These are phyloP conservation scores for Mucor mucedo DNA, from an alignment of 371 early-diverging fungal species.

Conservation along the genomic window DNA sequence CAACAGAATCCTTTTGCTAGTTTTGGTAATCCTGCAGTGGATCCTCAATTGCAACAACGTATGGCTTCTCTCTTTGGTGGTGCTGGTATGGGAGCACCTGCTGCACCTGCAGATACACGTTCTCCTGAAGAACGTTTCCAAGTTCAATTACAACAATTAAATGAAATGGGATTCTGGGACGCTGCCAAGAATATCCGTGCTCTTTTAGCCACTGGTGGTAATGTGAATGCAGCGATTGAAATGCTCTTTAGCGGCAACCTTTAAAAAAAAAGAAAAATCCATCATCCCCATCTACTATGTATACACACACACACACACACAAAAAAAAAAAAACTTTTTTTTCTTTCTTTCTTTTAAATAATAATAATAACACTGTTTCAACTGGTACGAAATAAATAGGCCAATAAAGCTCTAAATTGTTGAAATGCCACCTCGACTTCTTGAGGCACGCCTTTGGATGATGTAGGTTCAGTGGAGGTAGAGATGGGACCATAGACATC, in stretches of 20 bases:
- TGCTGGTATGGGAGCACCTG: conserved; percentile 23
- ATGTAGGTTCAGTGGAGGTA: not conserved
- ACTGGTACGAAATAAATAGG: conserved; percentile 46
- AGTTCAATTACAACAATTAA: conserved; percentile 89
- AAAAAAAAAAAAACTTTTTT: conserved; percentile 1
- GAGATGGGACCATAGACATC: conserved; percentile 25
- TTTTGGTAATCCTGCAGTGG: conserved; percentile 54
- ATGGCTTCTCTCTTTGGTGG: conserved; percentile 47
- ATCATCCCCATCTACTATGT: too few species aligned
- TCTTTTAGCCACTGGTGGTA: conserved; percentile 83
- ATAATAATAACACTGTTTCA: conserved; percentile 9
- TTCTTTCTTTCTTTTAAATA: conserved; percentile 1
- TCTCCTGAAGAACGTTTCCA: conserved; percentile 92
- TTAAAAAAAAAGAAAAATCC: conserved; percentile 23
- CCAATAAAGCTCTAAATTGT: conserved; percentile 43
- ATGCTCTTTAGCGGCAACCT: conserved; percentile 62
- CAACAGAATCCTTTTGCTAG: conserved; percentile 72
- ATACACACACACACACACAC: too few species aligned
- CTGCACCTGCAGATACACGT: conserved; percentile 47
- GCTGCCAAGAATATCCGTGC: conserved; percentile 90
- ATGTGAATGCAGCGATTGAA: conserved; percentile 95
- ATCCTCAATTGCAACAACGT: conserved; percentile 54
- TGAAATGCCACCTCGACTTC: conserved; percentile 48
- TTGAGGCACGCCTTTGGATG: conserved; percentile 10
- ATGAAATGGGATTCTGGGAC: conserved; percentile 97